A percentile compares a stretch with the other conserved stretches of the same genome.
phyloP scores from a whole-genome alignment of 129 eudicot genomes.

The Artemisia argyi region DNA sequence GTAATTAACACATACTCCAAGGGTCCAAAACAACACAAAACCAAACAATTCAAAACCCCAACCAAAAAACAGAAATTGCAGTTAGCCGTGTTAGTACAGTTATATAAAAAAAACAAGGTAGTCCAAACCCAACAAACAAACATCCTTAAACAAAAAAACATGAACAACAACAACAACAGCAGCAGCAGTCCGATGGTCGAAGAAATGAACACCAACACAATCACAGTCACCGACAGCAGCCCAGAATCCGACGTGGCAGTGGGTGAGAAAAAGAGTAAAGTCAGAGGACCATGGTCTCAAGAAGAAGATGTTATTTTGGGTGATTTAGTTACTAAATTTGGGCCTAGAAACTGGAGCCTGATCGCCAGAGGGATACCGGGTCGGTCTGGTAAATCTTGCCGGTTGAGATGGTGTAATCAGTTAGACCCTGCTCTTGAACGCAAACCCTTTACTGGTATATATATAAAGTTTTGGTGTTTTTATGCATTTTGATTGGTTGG shows the following conservation, averaged over 20 bases:
- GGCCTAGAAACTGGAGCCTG: conserved; percentile 75
- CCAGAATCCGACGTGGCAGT: conserved; percentile 9
- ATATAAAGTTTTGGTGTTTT: too few species aligned
- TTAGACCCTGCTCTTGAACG: conserved; percentile 67
- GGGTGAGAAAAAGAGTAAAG: conserved; percentile 29
- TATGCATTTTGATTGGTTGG: not conserved
- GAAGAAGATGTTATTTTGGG: conserved; percentile 63
- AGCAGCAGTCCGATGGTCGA: conserved; percentile 10
- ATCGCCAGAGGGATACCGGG: conserved; percentile 75
- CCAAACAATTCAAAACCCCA: not conserved
- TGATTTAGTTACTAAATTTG: conserved; percentile 54
- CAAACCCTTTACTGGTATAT: conserved; percentile 72
- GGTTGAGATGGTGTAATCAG: conserved; percentile 87
- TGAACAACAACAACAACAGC: not conserved
- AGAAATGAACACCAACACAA: not conserved
- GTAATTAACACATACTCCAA: not conserved
- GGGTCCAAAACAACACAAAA: not conserved
- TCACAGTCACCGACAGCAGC: not conserved
- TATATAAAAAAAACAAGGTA: too few species aligned
- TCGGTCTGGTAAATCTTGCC: conserved; percentile 82
- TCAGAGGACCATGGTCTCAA: conserved; percentile 69
- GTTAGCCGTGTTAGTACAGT: too few species aligned
- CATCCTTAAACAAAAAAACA: too few species aligned
- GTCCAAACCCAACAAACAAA: too few species aligned
- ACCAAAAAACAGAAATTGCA: too few species aligned